phyloP scores from a whole-genome alignment of 2,329 filamentous ascomycete species.

The Xylariomycetidae sp. region DNA sequence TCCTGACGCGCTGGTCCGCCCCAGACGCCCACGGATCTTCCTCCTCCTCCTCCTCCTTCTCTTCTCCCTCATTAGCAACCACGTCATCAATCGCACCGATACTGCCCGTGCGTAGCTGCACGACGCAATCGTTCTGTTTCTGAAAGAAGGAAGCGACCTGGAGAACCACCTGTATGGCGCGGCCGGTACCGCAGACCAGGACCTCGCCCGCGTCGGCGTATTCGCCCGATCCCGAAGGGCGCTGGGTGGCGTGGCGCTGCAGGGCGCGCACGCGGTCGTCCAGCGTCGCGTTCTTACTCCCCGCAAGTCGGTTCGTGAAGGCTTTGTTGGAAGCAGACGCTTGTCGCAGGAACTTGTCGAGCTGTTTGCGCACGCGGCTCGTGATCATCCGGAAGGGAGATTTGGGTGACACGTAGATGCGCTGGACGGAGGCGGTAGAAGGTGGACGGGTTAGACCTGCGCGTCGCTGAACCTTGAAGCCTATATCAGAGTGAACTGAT shows the following conservation, averaged over 20 bases:
- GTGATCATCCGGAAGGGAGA: slow-evolving; percentile 64
- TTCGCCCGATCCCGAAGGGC: slow-evolving; percentile 21
- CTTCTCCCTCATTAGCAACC: slow-evolving; percentile 26
- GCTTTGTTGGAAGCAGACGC: slow-evolving; percentile 21
- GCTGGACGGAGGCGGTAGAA: slow-evolving; percentile 26
- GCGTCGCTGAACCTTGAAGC: slow-evolving; percentile 43
- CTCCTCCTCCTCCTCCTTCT: slow-evolving; percentile 24
- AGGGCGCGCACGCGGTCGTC: slow-evolving; percentile 40
- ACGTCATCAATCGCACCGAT: slow-evolving; percentile 64
- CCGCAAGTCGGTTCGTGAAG: slow-evolving; percentile 34
- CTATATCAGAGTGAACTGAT: slow-evolving; percentile 29
- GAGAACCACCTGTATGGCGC: slow-evolving; percentile 58
- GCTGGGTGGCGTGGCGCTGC: slow-evolving; percentile 20
- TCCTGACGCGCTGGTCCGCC: slow-evolving; percentile 34
- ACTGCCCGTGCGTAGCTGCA: slow-evolving; percentile 56
- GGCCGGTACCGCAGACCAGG: slow-evolving; percentile 57
- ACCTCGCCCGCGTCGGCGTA: slow-evolving; percentile 41
- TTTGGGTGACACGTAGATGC: slow-evolving; percentile 59
- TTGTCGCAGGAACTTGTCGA: slow-evolving; percentile 45
- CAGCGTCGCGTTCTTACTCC: slow-evolving; percentile 39
- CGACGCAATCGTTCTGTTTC: slow-evolving; percentile 50
- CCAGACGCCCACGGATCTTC: slow-evolving; percentile 23
- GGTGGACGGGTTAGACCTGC: slow-evolving; percentile 38
- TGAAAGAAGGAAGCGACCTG: slow-evolving; percentile 60
- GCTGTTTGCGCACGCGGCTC: slow-evolving; percentile 57